A percentile compares a stretch with the other conserved stretches of the same genome.
These are phyloP conservation scores for Penicillium polonicum DNA, from an alignment of 2,329 filamentous ascomycete species.

Conservation along the genomic window DNA sequence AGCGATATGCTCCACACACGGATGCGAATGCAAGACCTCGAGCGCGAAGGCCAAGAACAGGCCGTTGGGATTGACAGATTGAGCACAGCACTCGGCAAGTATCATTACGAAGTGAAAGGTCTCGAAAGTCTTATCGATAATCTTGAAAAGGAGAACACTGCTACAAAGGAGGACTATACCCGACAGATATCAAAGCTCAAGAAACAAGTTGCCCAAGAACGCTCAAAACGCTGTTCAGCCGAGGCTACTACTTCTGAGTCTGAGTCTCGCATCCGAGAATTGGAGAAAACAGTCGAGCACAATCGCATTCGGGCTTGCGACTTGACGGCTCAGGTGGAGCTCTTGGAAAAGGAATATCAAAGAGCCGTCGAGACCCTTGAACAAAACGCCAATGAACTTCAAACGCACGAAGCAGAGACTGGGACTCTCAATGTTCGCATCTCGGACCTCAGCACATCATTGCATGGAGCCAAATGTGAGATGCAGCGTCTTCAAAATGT, in stretches of 20 bases:
- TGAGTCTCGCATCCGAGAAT: slow-evolving; percentile 37
- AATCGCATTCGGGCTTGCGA: slow-evolving; percentile 38
- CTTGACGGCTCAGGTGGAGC: slow-evolving; percentile 35
- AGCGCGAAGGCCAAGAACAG: slow-evolving; percentile 42
- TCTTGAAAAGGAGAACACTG: slow-evolving; percentile 41
- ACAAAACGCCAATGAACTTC: slow-evolving; percentile 22
- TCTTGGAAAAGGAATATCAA: slow-evolving; percentile 34
- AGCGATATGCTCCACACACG: slow-evolving; percentile 47
- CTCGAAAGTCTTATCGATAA: slow-evolving; percentile 45
- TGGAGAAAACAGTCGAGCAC: slow-evolving; percentile 36
- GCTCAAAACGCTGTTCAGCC: slow-evolving; percentile 33
- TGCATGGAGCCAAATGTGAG: slow-evolving; percentile 38
- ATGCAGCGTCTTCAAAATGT: slow-evolving; percentile 36
- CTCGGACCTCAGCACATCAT: slow-evolving; percentile 41
- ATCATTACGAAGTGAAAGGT: slow-evolving; percentile 44
- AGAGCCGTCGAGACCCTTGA: slow-evolving; percentile 25
- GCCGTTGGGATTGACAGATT: slow-evolving; percentile 44
- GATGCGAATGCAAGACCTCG: slow-evolving; percentile 45
- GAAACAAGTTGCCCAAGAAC: slow-evolving; percentile 35
- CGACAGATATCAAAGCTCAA: slow-evolving; percentile 37
- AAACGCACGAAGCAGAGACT: slow-evolving; percentile 36
- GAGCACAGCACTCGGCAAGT: slow-evolving; percentile 44
- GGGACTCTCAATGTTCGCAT: slow-evolving; percentile 45
- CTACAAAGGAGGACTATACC: slow-evolving; percentile 28
- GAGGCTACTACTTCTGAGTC: slow-evolving; percentile 38